These are phyloP conservation scores for Mycosphaerella arachidis DNA, from an alignment of 2,329 filamentous ascomycete genomes.

Conservation along the genomic window DNA sequence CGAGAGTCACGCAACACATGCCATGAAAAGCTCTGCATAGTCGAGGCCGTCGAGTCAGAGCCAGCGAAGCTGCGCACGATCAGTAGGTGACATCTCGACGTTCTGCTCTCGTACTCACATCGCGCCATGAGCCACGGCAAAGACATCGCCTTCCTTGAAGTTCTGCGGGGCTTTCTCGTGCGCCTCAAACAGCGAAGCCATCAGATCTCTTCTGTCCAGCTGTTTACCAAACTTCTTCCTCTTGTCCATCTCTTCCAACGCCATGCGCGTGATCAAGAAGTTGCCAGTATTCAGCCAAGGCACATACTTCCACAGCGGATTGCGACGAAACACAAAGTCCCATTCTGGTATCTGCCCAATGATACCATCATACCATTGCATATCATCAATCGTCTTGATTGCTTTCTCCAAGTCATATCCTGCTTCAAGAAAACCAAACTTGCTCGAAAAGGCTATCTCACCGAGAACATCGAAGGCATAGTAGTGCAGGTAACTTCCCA, in stretches of 20 bases:
- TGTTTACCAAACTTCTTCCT: constrained; percentile 47
- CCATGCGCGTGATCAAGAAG: constrained; percentile 50
- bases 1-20: constrained; percentile 44
- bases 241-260: constrained; percentile 45
- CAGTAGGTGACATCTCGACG: not conserved
- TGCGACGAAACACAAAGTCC: constrained; percentile 46
- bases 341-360: constrained; percentile 51
- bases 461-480: constrained; percentile 37
- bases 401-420: constrained; percentile 49
- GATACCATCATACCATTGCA: constrained; percentile 51
- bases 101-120: constrained; percentile 45
- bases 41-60: constrained; percentile 58
- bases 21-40: constrained; percentile 56
- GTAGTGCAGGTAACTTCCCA: constrained; percentile 41
- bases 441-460: constrained; percentile 38
- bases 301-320: constrained; percentile 46
- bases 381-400: constrained; percentile 51
- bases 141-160: constrained; percentile 52
- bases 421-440: constrained; percentile 51
- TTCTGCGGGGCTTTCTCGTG: constrained; percentile 48
- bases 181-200: constrained; percentile 50
- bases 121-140: constrained; percentile 54
- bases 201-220: constrained; percentile 47
- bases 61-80: constrained; percentile 45
- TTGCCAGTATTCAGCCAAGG: constrained; percentile 44